Conservation (phyloP, 192 early-diverging fungal species). For the Rhizophagus clarus region DNA sequence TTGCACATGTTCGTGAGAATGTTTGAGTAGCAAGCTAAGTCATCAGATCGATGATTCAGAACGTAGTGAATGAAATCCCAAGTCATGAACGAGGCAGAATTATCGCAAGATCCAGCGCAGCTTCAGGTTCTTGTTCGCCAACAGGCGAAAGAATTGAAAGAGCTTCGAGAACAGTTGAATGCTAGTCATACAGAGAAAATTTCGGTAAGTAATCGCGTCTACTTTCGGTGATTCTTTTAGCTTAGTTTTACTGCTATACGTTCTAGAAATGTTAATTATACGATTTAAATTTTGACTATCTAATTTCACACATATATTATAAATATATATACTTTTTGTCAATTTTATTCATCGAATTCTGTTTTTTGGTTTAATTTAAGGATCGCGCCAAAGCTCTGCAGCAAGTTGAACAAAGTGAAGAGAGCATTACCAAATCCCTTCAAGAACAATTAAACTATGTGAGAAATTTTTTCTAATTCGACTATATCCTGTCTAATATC, state of each 20-base stretch:
- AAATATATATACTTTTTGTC: neutral
- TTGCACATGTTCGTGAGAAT: neutral
- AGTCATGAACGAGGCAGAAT: neutral
- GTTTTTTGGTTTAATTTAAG: neutral
- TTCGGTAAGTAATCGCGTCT: neutral
- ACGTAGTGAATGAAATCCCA: neutral
- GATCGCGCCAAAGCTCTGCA: conserved; percentile 29
- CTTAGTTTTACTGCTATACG: no score
- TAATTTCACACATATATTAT: neutral
- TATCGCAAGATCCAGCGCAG: neutral
- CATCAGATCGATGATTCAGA: neutral
- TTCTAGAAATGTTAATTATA: neutral
- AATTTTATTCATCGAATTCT: no score
- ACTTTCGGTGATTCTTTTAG: neutral
- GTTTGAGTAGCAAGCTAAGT: neutral
- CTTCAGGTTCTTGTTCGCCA: neutral
- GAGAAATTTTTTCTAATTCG: conserved; percentile 18
- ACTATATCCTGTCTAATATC: neutral
- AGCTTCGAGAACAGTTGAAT: neutral
- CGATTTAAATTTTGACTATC: neutral
- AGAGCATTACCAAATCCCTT: conserved; percentile 44
- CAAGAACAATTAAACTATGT: conserved; percentile 48
- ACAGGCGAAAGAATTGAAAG: neutral
- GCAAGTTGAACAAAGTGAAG: conserved; percentile 41
- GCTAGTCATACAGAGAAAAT: neutral